Percentiles rank a stretch among this genome's conserved stretches.
These are phyloP conservation scores for Cryphonectria naterciae DNA, from an alignment of 2,329 filamentous ascomycete species.

Conservation along the genomic window DNA sequence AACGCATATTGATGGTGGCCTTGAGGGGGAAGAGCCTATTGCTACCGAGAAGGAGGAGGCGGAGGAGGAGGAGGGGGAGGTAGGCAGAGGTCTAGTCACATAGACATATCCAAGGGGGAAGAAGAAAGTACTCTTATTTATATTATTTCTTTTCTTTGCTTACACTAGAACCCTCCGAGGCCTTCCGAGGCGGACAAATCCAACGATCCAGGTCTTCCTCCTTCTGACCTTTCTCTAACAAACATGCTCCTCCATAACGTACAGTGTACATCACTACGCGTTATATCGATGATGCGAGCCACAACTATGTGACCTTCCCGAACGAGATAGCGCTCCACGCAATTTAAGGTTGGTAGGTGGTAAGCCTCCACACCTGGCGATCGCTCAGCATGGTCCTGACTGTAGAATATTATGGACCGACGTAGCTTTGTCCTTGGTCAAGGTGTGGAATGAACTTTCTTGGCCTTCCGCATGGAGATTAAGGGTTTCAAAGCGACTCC, in stretches of 20 bases:
- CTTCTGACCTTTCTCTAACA: background rate
- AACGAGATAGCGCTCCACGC: background rate
- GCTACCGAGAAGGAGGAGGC: background rate
- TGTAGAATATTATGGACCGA: too few species aligned
- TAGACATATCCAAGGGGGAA: background rate
- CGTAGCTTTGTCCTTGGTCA: too few species aligned
- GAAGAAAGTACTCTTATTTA: background rate
- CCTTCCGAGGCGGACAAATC: background rate
- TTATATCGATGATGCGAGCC: background rate
- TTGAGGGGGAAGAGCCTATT: background rate
- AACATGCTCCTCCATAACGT: background rate
- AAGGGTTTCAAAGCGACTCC: too few species aligned
- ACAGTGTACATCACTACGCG: background rate
- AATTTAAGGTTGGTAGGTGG: background rate
- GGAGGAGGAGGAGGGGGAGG: background rate
- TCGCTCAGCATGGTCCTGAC: background rate
- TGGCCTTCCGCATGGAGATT: background rate
- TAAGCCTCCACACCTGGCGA: background rate
- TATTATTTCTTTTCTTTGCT: background rate
- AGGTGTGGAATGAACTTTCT: background rate
- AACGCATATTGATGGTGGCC: constrained; percentile 10
- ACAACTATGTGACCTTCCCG: background rate
- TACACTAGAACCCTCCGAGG: background rate
- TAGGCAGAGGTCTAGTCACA: background rate
- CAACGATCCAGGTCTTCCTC: background rate